Evolutionary conservation across 2,329 filamentous ascomycete species (phyloP), one percentile per base, ranked within the genome.

Genomic region (Cladosporium sp.): DNA sequence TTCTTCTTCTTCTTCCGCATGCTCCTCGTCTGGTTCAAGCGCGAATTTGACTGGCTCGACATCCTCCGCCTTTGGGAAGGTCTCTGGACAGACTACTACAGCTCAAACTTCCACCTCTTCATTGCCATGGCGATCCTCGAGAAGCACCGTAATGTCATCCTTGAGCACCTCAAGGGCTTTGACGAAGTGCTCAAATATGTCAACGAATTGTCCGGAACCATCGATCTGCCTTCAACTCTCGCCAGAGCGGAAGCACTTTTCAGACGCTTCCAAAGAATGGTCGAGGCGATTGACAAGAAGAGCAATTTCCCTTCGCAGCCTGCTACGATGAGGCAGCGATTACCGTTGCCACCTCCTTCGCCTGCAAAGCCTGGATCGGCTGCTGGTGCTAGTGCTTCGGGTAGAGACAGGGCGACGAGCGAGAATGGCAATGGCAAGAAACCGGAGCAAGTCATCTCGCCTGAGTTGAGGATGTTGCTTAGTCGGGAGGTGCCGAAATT

Each of bases 1-100:
- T 99, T 99, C 75, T 99, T 99, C 76, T 99, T 99, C 79, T 97
- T 99, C 79, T 99, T 97, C 83, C 89, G 94, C 60, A 97, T 97
- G 94, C 80, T 99, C 34, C 80, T 99, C 1, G 94, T 99, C 9
- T 99, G 94, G 94, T 99, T 94, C 74, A 99, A 99, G 78, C 88
- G 94, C 48, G 94, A 99, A 74, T 99, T 99, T 67, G 83, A 85
- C 64, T 99, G 93, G 90, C 73, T 82, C 48, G 91, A 97, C 68
- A 85, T 96, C 10, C 77, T 97, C 34, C 83, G 89, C 17, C 77
- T 99, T 3, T 99, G 94, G 94, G 94, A 99, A 73, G 81, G 83
- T 0, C 77, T 97, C 2, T 99, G 95, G 94, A 97, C 94, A 1
- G 94, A 99, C 71, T 94, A 88, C 66, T 75, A 91, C 60, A 92